Evolutionary conservation across 768 basidiomycete species (phyloP), one percentile per base, ranked within the genome.

Genomic region (Pleurotus tuoliensis): DNA sequence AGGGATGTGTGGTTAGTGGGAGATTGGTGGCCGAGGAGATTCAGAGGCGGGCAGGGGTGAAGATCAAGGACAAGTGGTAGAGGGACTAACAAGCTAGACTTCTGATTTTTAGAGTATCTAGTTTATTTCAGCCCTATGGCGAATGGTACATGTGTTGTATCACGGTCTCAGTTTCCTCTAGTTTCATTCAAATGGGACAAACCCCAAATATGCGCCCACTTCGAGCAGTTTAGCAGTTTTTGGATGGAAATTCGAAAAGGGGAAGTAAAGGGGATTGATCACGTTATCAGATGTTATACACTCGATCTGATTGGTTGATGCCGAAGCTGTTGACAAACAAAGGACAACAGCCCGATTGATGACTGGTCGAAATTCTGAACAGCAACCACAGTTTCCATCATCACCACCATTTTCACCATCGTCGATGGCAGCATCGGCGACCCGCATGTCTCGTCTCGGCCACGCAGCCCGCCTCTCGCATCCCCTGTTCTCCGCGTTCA

Each of bases 1-100:
- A 93, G 63, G 89, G 88, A 2, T 92, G 90, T 66, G 90, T 90
- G 11, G 79, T 79, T 16, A 88, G 87, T 62, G 87, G 87, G n/a
- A 75, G 76, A 66, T 76, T 76, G 47, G 83, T 87, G 5, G 73
- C 76, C 5, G 74, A 78, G 56, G 68, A 79, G 57, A 70, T 77
- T 50, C 69, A 73, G 58, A 56, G 51, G 30, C 65, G 64, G 52
- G 77, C 77, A 61, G 74, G 73, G 11, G 58, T 71, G 1, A 45
- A 56, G 44, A 65, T 64, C 55, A 61, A 22, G 40, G 59, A 45
- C 44, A 46, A 27, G 22, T 39, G 47, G 47, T 39, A 16, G 16
- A 46, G n/a, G 7, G 7, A 3, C 30, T 11, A 9, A 8, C 30
- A 11, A 1, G 4, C 1, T 30, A 5, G 5, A 7, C 6, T 30